These are phyloP conservation scores for Exophiala aquamarina DNA, from an alignment of 2,329 filamentous ascomycete genomes.

Conservation along the genomic window DNA sequence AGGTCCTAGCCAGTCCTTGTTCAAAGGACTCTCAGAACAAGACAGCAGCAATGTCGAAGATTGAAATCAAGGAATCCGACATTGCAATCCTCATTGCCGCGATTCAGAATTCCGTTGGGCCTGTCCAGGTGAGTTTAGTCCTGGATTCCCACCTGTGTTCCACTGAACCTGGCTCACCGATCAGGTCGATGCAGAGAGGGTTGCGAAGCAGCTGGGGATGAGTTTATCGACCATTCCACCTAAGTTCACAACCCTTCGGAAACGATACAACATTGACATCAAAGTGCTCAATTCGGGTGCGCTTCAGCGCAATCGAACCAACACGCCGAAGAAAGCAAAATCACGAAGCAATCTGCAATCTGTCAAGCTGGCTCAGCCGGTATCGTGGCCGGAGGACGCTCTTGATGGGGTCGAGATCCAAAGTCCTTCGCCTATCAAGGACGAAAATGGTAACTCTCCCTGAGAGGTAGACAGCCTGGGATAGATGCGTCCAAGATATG, in stretches of 20 bases:
- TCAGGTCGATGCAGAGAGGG: constrained; percentile 22
- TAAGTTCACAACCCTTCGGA: constrained; percentile 21
- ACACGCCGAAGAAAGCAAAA: constrained; percentile 44
- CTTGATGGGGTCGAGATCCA: background rate
- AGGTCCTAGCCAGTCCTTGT: background rate
- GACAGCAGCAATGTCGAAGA: constrained; percentile 11
- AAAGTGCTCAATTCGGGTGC: constrained; percentile 25
- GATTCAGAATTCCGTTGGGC: constrained; percentile 21
- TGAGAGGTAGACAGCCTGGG: too few species aligned
- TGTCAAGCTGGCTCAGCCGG: background rate
- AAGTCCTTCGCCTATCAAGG: too few species aligned
- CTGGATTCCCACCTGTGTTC: background rate
- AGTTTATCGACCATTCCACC: constrained; percentile 21
- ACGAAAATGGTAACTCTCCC: too few species aligned
- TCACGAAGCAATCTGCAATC: constrained; percentile 39
- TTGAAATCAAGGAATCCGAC: constrained; percentile 19
- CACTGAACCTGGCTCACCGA: background rate
- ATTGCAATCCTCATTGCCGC: constrained; percentile 19
- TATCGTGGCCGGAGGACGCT: background rate
- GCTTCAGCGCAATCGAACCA: constrained; percentile 19
- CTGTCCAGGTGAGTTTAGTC: constrained; percentile 16
- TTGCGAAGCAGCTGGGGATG: constrained; percentile 21
- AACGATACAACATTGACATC: constrained; percentile 22
- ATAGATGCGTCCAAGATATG: too few species aligned
- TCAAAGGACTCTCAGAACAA: background rate